phyloP scores from a whole-genome alignment of 345 rosid genomes.

The Eucalyptus viminalis region DNA sequence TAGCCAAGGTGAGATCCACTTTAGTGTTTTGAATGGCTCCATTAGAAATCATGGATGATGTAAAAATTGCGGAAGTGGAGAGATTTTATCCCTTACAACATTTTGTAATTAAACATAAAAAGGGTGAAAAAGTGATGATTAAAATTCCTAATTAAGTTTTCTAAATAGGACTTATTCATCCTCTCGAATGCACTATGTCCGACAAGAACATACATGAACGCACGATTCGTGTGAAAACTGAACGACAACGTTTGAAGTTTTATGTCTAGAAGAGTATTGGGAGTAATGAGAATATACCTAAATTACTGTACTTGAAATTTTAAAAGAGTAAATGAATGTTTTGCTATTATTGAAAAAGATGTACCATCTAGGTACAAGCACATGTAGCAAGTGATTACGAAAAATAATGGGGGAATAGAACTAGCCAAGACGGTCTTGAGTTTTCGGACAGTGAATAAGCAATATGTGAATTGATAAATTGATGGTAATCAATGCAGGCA shows the following conservation, averaged over 20 bases:
- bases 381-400: neutral
- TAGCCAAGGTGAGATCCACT: neutral
- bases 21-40: neutral
- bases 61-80: neutral
- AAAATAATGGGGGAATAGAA: neutral
- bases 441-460: neutral
- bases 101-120: neutral
- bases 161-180: neutral
- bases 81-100: neutral
- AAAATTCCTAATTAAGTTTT: neutral
- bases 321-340: neutral
- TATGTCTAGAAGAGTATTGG: neutral
- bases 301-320: neutral
- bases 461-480: neutral
- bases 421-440: neutral
- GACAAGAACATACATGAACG: too few species aligned
- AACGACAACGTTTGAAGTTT: neutral
- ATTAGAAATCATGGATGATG: neutral
- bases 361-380: too few species aligned
- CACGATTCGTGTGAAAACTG: too few species aligned
- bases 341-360: too few species aligned
- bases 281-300: neutral
- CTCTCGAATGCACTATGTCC: neutral
- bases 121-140: neutral
- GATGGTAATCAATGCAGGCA: too few species aligned